phyloP scores from a whole-genome alignment of 2,329 filamentous ascomycete genomes.

The Emergomyces orientalis region DNA sequence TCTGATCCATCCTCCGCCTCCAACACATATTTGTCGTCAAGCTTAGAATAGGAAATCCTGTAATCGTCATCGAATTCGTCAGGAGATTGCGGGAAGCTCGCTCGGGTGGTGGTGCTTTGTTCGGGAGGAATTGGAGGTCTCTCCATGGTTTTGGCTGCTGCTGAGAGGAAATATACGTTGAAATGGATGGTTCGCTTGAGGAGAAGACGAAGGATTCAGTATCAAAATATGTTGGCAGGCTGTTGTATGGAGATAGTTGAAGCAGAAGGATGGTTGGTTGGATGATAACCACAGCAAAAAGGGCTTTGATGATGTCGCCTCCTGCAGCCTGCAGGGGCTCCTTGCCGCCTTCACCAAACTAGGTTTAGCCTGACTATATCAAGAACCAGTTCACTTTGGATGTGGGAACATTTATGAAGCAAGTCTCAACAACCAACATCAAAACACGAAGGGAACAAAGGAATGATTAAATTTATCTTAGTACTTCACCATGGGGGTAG shows the following conservation, averaged over 20 bases:
- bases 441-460: neutral
- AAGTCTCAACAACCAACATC: too few species aligned
- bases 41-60: constrained; percentile 77
- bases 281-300: too few species aligned
- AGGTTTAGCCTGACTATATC: neutral
- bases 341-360: neutral
- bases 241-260: too few species aligned
- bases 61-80: constrained; percentile 66
- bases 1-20: constrained; percentile 78
- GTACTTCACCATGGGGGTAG: too few species aligned
- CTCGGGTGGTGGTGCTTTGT: constrained; percentile 3
- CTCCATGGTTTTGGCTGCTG: constrained; percentile 8
- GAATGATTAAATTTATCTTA: neutral
- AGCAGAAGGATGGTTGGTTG: too few species aligned
- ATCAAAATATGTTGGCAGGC: neutral
- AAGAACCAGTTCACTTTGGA: too few species aligned
- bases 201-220: neutral
- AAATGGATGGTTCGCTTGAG: neutral
- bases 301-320: neutral
- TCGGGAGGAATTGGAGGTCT: constrained; percentile 3
- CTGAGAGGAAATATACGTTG: neutral
- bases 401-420: too few species aligned
- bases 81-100: constrained; percentile 45
- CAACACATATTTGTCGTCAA: constrained; percentile 71
- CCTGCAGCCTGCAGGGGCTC: too few species aligned